Evolutionary conservation across 495 filamentous ascomycete species (phyloP), one percentile per base, ranked within the genome.

Genomic region (Haplographium delicatum): DNA sequence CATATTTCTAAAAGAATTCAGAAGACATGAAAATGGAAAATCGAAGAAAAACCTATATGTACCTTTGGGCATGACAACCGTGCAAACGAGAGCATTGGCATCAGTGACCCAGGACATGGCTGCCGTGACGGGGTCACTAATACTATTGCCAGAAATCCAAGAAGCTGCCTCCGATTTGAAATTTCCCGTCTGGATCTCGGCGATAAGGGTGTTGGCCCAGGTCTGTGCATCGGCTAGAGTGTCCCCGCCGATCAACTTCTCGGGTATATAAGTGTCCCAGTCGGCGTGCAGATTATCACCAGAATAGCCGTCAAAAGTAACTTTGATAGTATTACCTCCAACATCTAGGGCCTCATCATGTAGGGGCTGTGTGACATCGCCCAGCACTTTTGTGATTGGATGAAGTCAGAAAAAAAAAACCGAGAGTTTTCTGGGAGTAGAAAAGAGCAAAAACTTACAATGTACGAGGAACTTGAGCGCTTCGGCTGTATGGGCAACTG

Each of bases 291-390:
- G 65, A 51, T 85, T 85, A n/a, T n/a, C n/a, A 20, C 79, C 80
- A 20, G 47, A 56, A 23, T 66, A 65, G 15, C 75, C 73, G 28
- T 73, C 61, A 60, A 79, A 84, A 0, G 63, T 65, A 16, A 85
- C 81, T 11, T 65, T 46, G 49, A 86, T 77, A 28, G 68, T 66
- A 64, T 84, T 85, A 16, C 77, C 79, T 25, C 82, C 82, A 3
- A 72, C 57, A 6, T 76, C 72, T 27, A 74, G 70, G 7, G 64
- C 68, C 52, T 85, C 82, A 50, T 77, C 76, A 59, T 85, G 82
- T 1, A 85, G 69, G 1, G 82, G 82, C 52, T 85, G 82, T 5
- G 74, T 72, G 43, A 84, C 74, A 57, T 85, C 82, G 27, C 81
- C 81, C 16, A 79, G n/a, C n/a, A n/a, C n/a, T n/a, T n/a, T n/a